phyloP scores from a whole-genome alignment of 345 rosid species.

The Citrus sp. region DNA sequence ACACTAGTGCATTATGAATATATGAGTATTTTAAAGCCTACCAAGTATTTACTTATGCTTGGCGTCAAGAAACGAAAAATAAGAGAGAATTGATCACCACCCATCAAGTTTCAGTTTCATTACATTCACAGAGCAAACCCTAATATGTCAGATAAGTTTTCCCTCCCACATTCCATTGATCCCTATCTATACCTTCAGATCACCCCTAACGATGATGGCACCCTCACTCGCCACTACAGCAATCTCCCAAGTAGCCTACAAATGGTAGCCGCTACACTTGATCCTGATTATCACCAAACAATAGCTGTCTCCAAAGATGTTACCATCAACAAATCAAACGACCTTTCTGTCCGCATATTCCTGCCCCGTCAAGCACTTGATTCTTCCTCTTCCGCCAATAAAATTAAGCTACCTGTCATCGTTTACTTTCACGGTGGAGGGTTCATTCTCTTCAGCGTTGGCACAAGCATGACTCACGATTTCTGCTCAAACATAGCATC shows the following conservation, averaged over 20 bases:
- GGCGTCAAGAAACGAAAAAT: too few relatives aligned
- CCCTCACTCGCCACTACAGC: background rate
- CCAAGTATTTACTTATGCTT: too few relatives aligned
- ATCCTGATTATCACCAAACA: background rate
- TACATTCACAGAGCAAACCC: background rate
- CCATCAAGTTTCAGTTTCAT: too few relatives aligned
- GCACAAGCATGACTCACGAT: slow-evolving; percentile 1
- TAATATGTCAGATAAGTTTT: slow-evolving; percentile 3
- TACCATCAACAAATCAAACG: slow-evolving; percentile 24
- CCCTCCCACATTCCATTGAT: background rate
- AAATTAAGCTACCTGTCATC: slow-evolving; percentile 46
- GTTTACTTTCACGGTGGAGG: slow-evolving; percentile 68
- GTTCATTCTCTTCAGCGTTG: slow-evolving; percentile 40
- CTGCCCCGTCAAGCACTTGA: slow-evolving; percentile 17
- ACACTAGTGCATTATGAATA: too few relatives aligned
- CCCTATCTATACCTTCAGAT: slow-evolving; percentile 30
- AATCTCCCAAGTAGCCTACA: slow-evolving; percentile 10
- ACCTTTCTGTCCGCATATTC: slow-evolving; percentile 34
- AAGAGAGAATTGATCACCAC: too few relatives aligned
- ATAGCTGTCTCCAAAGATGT: slow-evolving; percentile 23
- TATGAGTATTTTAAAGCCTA: too few relatives aligned
- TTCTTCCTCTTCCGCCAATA: background rate
- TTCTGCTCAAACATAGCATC: slow-evolving; percentile 37
- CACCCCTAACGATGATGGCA: background rate
- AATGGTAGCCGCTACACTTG: background rate